Evolutionary conservation across 768 basidiomycete species (phyloP), one percentile per base, ranked within the genome.

Genomic region (Cyclocybe cylindracea): DNA sequence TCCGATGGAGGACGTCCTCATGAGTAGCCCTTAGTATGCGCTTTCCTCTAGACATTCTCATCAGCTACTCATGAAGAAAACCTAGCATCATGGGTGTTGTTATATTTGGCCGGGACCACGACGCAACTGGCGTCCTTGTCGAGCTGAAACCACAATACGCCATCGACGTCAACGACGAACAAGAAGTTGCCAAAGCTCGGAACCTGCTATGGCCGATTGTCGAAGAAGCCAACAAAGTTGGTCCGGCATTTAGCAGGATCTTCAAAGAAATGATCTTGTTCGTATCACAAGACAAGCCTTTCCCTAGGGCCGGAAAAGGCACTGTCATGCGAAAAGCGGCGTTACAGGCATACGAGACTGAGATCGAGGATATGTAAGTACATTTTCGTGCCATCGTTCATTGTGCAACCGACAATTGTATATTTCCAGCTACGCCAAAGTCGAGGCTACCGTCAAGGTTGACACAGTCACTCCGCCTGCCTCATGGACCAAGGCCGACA

Each of bases 221-320:
- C 8, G 76, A 78, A 37, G 72, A 77, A 33, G 78, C 77, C 4
- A 81, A 80, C 58, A 66, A 63, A 49, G 62, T 66, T 19, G 70
- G 72, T 4, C 79, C 80, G 0, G 51, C 65, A 0, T 78, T 73
- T 51, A 76, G 74, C 47, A 67, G 73, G 19, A 70, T 80, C 7
- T 80, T 79, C 62, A 78, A 78, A 49, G 77, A 84, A 58, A 77
- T 83, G 75, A 76, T 83, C 39, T 46, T 82, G 39, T 66, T 81
- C 7, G 65, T 77, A 0, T 54, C 57, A 0, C 57, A 61, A 2
- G 61, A 61, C 7, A 71, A 71, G 18, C 79, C 77, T 1, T 66
- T 83, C 53, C 61, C 72, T 16, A 71, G 75, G 18, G 65, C 76
- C 1, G 73, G 70, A 0, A 84, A 84, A 59, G 78, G 78, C 0